These are phyloP conservation scores for Withania somnifera DNA, from an alignment of 305 asterid species.

Conservation along the genomic window DNA sequence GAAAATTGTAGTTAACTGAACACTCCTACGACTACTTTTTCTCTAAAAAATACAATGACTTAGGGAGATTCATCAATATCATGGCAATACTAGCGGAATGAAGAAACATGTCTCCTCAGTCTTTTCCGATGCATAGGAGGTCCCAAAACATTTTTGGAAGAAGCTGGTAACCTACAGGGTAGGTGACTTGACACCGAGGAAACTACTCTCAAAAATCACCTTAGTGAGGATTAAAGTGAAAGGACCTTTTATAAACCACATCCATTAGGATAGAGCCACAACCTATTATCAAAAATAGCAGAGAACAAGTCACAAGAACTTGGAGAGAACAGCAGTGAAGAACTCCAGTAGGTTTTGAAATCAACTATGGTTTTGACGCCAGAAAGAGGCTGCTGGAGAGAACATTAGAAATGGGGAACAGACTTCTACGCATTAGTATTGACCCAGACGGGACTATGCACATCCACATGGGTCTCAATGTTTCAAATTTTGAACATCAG, in stretches of 20 bases:
- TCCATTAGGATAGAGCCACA: background rate
- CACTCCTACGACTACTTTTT: background rate
- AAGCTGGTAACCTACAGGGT: background rate
- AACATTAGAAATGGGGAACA: background rate
- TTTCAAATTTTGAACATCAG: background rate
- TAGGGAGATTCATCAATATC: background rate
- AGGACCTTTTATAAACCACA: background rate
- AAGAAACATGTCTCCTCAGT: background rate
- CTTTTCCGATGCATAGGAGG: background rate
- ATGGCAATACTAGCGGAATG: background rate
- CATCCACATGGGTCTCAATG: background rate
- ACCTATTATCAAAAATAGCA: background rate
- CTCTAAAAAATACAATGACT: background rate
- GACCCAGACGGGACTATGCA: background rate
- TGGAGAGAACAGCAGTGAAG: background rate
- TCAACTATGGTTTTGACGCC: background rate
- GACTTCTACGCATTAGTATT: background rate
- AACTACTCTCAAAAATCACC: too few species aligned
- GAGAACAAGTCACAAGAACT: background rate
- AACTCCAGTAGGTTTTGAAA: background rate
- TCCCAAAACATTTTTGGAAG: background rate
- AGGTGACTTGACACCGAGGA: background rate
- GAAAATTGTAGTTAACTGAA: background rate
- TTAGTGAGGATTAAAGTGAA: background rate
- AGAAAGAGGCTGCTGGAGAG: background rate